Conservation (phyloP, 1,284 basidiomycete species). For the Apiotrichum mycotoxinovorans region DNA sequence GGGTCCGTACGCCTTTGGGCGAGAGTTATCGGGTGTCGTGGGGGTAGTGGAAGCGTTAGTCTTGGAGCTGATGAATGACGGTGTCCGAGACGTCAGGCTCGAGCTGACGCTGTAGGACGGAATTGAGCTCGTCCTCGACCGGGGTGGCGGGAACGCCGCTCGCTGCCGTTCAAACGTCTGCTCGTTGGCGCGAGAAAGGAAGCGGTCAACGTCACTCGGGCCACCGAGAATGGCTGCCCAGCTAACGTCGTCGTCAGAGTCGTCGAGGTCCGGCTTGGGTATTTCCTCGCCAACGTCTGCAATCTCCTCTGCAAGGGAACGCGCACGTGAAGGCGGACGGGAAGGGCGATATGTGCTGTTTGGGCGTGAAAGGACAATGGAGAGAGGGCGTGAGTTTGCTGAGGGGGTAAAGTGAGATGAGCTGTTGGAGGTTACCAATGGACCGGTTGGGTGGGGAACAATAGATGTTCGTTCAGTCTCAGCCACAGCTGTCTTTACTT, state of each 20-base stretch:
- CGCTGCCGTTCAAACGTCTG: conserved; percentile 1
- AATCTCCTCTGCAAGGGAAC: conserved; percentile 7
- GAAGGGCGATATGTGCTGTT: neutral
- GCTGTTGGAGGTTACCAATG: neutral
- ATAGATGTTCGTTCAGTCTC: too few species aligned
- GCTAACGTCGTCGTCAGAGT: neutral
- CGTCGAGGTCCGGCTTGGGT: neutral
- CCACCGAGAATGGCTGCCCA: neutral
- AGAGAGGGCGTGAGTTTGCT: neutral
- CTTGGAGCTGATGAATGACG: neutral
- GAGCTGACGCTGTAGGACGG: neutral
- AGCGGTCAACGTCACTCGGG: neutral
- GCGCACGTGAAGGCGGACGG: neutral
- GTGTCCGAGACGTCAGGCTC: neutral
- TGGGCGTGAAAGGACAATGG: neutral
- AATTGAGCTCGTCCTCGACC: neutral
- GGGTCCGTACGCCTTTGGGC: neutral
- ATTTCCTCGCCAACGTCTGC: neutral
- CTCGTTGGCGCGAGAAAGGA: neutral
- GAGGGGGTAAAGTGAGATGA: neutral
- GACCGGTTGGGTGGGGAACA: too few species aligned
- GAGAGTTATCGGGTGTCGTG: neutral
- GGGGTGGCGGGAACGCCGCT: neutral
- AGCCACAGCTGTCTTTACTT: too few species aligned
- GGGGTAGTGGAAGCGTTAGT: neutral